Conservation (phyloP, 768 basidiomycete species). For the Terana coerulea region DNA sequence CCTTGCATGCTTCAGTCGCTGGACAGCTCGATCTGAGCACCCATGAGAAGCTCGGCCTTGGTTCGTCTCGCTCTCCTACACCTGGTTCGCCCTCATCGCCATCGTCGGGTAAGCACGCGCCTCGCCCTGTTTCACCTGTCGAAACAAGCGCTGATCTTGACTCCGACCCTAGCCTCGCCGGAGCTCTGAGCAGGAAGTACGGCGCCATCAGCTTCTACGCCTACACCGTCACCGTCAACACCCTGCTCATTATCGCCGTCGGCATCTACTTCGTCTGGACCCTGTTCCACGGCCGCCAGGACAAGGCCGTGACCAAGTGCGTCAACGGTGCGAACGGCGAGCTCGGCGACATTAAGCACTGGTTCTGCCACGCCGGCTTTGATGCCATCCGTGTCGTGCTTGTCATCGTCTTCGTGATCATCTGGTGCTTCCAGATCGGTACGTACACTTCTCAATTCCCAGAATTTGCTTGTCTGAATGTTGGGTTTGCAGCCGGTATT, state of each 20-base stretch:
- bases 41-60: constrained; percentile 42
- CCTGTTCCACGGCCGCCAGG: constrained; percentile 36
- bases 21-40: constrained; percentile 33
- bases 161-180: constrained; percentile 3
- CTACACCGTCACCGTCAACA: constrained; percentile 39
- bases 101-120: constrained; percentile 41
- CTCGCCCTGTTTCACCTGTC: background rate
- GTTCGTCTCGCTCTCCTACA: constrained; percentile 44
- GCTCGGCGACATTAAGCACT: constrained; percentile 25
- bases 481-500: constrained; percentile 39
- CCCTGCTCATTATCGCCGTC: constrained; percentile 42
- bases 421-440: constrained; percentile 57
- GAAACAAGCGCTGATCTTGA: background rate
- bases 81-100: constrained; percentile 43
- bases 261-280: constrained; percentile 48
- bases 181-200: constrained; percentile 31
- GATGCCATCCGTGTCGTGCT: constrained; percentile 39
- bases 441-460: constrained; percentile 21
- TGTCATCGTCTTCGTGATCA: constrained; percentile 42
- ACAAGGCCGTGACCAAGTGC: constrained; percentile 36
- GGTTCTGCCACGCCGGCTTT: constrained; percentile 40
- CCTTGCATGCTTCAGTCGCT: constrained; percentile 8
- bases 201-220: constrained; percentile 44
- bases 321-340: constrained; percentile 30
- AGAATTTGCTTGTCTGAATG: background rate